Evolutionary conservation across 73 alveolate species (phyloP).

Genomic region (Tetrahymena borealis): DNA sequence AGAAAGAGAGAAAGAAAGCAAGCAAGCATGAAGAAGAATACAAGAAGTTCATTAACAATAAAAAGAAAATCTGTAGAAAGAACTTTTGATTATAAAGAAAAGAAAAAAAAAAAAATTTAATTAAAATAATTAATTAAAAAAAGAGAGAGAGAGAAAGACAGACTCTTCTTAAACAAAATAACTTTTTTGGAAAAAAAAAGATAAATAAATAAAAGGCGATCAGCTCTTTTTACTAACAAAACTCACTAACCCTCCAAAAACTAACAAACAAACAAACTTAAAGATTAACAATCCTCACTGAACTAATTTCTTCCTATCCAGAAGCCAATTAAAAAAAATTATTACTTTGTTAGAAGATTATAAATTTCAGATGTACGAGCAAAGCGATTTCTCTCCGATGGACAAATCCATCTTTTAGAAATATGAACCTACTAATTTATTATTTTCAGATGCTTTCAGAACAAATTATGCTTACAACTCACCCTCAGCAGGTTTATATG

Average conservation of each 20-base stretch:
- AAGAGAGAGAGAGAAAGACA: neutral
- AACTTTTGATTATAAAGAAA: neutral
- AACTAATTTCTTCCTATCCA: neutral
- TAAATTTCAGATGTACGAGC: neutral
- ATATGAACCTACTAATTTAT: neutral
- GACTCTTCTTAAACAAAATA: neutral
- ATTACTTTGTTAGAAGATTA: neutral
- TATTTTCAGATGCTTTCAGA: neutral
- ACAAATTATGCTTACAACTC: neutral
- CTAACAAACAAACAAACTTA: neutral
- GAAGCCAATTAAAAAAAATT: too few relatives aligned
- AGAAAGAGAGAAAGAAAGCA: neutral
- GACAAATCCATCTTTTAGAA: neutral
- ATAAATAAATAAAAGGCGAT: neutral
- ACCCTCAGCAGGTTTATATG: neutral
- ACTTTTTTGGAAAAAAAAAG: neutral
- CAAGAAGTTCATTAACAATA: neutral
- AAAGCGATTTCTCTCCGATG: neutral
- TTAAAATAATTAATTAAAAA: neutral
- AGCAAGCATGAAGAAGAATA: neutral
- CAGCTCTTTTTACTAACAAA: constrained; percentile 1
- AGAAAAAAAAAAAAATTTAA: neutral
- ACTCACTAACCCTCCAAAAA: neutral
- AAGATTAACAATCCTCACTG: neutral
- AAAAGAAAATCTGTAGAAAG: neutral